Base-by-base conservation (phyloP, 805 yeast genomes). In the Ogataea angusta region DNA sequence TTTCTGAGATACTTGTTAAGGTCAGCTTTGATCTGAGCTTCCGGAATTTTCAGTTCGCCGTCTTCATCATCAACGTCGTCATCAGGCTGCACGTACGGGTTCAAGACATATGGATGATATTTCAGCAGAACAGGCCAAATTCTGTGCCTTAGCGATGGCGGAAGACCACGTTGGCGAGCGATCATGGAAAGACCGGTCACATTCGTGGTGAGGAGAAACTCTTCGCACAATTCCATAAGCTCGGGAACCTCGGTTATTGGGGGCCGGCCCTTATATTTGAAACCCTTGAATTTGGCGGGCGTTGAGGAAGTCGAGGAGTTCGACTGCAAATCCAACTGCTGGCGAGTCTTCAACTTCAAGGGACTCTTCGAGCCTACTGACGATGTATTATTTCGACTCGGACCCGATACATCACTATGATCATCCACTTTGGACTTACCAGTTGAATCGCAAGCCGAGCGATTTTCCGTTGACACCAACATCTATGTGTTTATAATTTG, bases 121-220 rank as follows among this genome's bases (percentile, higher is more conserved):
- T 80, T 80, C 42, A 90, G 62, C 36, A 90, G 62, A 4, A 86
- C 64, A 1, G 96, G 96, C 97, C 97, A 90, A 6, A 86, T 84
- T 42, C 73, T 69, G 49, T 78, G 79, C 45, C 98, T 72, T 39
- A 88, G 67, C 42, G 79, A 73, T 1, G 95, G 91, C 1, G 97
- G 97, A 19, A 89, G 69, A 3, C 98, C 97, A 42, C 79, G 69
- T 49, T 82, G 89, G 47, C 96, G 72, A 5, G 95, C 91, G 6
- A 90, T 62, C 48, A 78, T 68, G 1, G 97, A 95, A 34, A 90
- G 63, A 0, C 89, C 86, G 34, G 81, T 79, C 42, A 81, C 81
- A 55, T 90, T 85, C 42, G 76, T 76, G 13, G 70, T 68, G 34
- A 65, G 67, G 5, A 89, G 60, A 51, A 78, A 79, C 30, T 69